Percentiles rank a stretch among this genome's conserved stretches.
These are phyloP conservation scores for Cicer arietinum DNA, from an alignment of 306 rosid genomes.

Conservation along the genomic window DNA sequence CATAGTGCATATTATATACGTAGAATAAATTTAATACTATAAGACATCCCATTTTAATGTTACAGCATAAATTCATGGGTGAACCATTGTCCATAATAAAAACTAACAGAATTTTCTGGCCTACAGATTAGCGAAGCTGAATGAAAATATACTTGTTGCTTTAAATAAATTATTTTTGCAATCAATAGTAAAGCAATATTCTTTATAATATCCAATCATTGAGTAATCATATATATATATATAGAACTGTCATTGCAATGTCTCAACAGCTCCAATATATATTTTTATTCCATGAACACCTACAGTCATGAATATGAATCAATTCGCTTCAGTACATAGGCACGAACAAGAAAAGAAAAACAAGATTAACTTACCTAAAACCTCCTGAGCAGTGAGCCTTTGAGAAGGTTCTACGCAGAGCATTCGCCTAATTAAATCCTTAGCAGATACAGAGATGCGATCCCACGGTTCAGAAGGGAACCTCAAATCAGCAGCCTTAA, in stretches of 20 bases:
- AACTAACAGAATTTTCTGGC: background rate
- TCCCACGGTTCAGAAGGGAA: constrained; percentile 79
- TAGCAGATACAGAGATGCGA: constrained; percentile 68
- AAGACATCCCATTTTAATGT: background rate
- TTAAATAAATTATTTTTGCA: constrained; percentile 20
- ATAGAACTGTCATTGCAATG: constrained; percentile 10
- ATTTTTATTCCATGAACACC: constrained; percentile 17
- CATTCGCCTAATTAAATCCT: constrained; percentile 76
- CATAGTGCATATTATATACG: constrained; percentile 9
- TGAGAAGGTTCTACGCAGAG: constrained; percentile 69
- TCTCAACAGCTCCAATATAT: background rate
- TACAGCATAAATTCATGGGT: constrained; percentile 12
- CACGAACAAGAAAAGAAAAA: constrained; percentile 6
- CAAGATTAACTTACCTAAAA: constrained; percentile 57
- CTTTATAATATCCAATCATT: constrained; percentile 2
- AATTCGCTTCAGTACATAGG: constrained; percentile 19
- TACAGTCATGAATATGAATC: constrained; percentile 16
- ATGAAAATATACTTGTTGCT: background rate
- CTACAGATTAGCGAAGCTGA: constrained; percentile 5
- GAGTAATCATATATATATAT: constrained; percentile 14
- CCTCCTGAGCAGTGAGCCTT: constrained; percentile 80
- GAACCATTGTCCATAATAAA: constrained; percentile 15
- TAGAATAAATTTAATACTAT: background rate
- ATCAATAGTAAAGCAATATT: constrained; percentile 2
- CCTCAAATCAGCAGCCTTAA: constrained; percentile 69